These are phyloP conservation scores for Fomitopsis palustris DNA, from an alignment of 1,284 basidiomycete species.

Conservation along the genomic window DNA sequence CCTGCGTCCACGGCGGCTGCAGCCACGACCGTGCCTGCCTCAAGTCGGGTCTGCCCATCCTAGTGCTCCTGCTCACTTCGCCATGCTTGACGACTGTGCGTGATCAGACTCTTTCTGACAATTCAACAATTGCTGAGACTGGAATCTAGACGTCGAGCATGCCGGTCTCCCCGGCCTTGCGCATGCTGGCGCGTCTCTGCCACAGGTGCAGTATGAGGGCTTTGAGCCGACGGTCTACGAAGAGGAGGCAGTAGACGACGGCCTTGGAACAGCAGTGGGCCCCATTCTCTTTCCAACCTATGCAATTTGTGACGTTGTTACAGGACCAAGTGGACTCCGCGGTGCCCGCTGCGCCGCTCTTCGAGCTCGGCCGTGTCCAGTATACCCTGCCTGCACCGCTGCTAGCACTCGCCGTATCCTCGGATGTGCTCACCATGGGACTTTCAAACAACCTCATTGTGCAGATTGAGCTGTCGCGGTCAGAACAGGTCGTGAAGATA, in stretches of 20 bases:
- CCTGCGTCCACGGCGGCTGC: neutral
- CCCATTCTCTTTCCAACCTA: neutral
- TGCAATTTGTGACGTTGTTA: neutral
- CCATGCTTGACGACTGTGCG: slow-evolving; percentile 85
- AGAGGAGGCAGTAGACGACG: slow-evolving; percentile 43
- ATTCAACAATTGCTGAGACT: neutral
- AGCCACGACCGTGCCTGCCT: neutral
- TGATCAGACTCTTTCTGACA: slow-evolving; percentile 6
- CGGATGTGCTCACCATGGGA: slow-evolving; percentile 85
- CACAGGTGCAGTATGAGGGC: slow-evolving; percentile 77
- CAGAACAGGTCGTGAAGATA: slow-evolving; percentile 78
- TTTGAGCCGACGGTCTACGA: slow-evolving; percentile 74
- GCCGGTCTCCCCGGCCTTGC: slow-evolving; percentile 48
- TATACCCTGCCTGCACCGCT: slow-evolving; percentile 83
- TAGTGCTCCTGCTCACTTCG: neutral
- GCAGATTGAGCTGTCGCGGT: slow-evolving; percentile 80
- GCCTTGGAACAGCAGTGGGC: slow-evolving; percentile 36
- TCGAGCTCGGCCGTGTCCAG: slow-evolving; percentile 85
- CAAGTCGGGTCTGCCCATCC: neutral
- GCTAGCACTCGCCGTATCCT: slow-evolving; percentile 76
- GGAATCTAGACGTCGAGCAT: slow-evolving; percentile 85
- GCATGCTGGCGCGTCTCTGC: slow-evolving; percentile 40
- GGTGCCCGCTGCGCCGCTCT: slow-evolving; percentile 51
- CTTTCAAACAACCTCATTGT: slow-evolving; percentile 75
- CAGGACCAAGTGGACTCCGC: slow-evolving; percentile 14